Evolutionary conservation across 495 filamentous ascomycete species (phyloP), one percentile per base, ranked within the genome.

Genomic region (Lasiosphaeria miniovina): DNA sequence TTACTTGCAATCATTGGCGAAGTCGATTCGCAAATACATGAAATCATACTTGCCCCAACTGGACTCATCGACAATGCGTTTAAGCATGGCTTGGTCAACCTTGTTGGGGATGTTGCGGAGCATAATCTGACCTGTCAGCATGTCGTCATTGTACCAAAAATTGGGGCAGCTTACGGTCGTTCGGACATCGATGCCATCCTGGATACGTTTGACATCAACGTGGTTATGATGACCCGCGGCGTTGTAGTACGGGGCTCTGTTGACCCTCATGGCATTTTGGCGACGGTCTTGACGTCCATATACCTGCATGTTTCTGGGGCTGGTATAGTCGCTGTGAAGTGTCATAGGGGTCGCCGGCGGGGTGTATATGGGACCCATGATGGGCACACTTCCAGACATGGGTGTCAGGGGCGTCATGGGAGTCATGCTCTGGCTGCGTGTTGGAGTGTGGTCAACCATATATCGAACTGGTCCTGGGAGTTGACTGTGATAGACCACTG

Each of bases 41-140:
- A 97, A 98, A 66, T 98, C 91, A 68, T 93, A 98, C 62, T 86
- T 86, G 41, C 90, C 90, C 68, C 79, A 82, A 73, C 86, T 90
- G 11, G 85, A 87, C 64, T 88, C 80, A 70, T 98, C 89, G 17
- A 97, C 74, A 61, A 96, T 87, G 0, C 76, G 70, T 74, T 93
- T 94, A 15, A 98, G 75, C 70, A 88, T 86, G 65, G 87, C 87
- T 74, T 89, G 86, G 59, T 90, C 85, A 61, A 97, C 86, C 66
- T 90, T 90, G 74, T 96, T 96, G 4, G 94, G 94, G 55, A 98
- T 94, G 67, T 98, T 97, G 8, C 93, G 87, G 33, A 97, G 77
- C 94, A 98, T 98, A 59, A 98, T 87, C 90, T 95, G 62, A 43
- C 0, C 9, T 9, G 62, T 69, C n/a, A 72, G 65, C 55, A 48